These are phyloP conservation scores for Stropharia rugosoannulata DNA, from an alignment of 768 basidiomycete genomes.

Conservation along the genomic window DNA sequence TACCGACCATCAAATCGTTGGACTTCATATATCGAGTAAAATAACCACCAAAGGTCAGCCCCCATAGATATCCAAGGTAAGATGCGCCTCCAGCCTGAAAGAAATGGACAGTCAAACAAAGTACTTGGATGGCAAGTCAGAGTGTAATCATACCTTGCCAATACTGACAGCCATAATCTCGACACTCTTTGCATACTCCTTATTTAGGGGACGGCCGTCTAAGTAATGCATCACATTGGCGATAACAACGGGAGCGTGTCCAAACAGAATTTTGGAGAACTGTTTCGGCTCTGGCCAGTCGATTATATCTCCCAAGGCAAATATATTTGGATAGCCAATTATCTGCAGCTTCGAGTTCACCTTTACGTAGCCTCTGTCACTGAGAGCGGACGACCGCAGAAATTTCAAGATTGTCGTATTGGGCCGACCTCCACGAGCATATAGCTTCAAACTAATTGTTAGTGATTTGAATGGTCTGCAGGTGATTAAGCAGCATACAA, in stretches of 20 bases:
- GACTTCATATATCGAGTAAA: conserved; percentile 42
- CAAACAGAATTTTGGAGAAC: conserved; percentile 36
- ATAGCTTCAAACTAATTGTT: conserved; percentile 21
- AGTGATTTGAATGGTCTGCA: neutral
- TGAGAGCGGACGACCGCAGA: conserved; percentile 37
- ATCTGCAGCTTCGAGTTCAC: conserved; percentile 59
- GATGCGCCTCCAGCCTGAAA: conserved; percentile 20
- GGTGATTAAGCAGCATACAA: conserved; percentile 13
- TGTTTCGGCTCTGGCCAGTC: conserved; percentile 67
- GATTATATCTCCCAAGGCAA: conserved; percentile 65
- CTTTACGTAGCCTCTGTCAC: conserved; percentile 41
- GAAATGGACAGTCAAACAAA: neutral
- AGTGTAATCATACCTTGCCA: conserved; percentile 16
- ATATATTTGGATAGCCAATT: conserved; percentile 46
- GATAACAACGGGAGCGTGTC: conserved; percentile 41
- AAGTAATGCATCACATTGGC: conserved; percentile 43
- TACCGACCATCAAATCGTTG: conserved; percentile 26
- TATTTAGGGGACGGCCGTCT: conserved; percentile 26
- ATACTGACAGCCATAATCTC: conserved; percentile 24
- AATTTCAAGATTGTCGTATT: conserved; percentile 52
- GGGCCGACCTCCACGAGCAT: conserved; percentile 40
- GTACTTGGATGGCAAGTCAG: neutral
- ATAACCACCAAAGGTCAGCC: conserved; percentile 45
- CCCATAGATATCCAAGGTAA: conserved; percentile 38
- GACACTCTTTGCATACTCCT: conserved; percentile 20